Percentiles rank a stretch among this genome's conserved stretches.
These are phyloP conservation scores for Malus hybrid DNA, from an alignment of 331 rosid genomes.

Conservation along the genomic window DNA sequence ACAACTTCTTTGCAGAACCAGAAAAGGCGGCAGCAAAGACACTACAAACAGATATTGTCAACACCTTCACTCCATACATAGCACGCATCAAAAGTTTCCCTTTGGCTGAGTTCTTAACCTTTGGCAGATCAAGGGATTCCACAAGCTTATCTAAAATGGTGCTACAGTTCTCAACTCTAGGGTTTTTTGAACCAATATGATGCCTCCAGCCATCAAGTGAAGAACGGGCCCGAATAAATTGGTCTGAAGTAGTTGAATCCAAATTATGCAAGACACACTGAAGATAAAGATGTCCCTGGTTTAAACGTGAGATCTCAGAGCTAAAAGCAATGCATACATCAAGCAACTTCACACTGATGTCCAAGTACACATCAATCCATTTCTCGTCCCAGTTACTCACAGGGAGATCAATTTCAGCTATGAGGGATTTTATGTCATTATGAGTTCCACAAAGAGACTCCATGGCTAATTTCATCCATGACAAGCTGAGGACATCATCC, in stretches of 20 bases:
- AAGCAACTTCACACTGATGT: conserved; percentile 69
- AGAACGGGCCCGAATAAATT: conserved; percentile 39
- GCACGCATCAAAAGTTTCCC: conserved; percentile 89
- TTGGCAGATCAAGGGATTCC: conserved; percentile 70
- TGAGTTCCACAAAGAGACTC: conserved; percentile 63
- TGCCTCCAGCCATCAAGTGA: conserved; percentile 64
- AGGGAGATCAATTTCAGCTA: conserved; percentile 58
- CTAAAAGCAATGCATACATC: conserved; percentile 72
- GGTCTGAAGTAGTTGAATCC: conserved; percentile 44
- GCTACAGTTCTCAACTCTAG: conserved; percentile 59
- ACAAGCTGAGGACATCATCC: conserved; percentile 63
- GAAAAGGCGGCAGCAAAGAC: conserved; percentile 61
- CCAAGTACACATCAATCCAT: conserved; percentile 83
- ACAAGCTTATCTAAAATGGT: conserved; percentile 53
- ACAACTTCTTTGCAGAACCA: conserved; percentile 45
- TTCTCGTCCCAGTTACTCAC: conserved; percentile 71
- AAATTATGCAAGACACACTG: conserved; percentile 52
- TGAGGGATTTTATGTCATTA: conserved; percentile 45
- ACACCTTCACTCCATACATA: conserved; percentile 77
- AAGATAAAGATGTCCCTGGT: conserved; percentile 59
- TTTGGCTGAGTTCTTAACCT: conserved; percentile 84
- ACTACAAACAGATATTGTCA: conserved; percentile 60
- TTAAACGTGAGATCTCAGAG: conserved; percentile 78
- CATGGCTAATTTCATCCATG: conserved; percentile 80
- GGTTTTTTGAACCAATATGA: conserved; percentile 37